Base-by-base conservation (phyloP, 176 grass and related monocot species). In the Elaeis guineensis region DNA sequence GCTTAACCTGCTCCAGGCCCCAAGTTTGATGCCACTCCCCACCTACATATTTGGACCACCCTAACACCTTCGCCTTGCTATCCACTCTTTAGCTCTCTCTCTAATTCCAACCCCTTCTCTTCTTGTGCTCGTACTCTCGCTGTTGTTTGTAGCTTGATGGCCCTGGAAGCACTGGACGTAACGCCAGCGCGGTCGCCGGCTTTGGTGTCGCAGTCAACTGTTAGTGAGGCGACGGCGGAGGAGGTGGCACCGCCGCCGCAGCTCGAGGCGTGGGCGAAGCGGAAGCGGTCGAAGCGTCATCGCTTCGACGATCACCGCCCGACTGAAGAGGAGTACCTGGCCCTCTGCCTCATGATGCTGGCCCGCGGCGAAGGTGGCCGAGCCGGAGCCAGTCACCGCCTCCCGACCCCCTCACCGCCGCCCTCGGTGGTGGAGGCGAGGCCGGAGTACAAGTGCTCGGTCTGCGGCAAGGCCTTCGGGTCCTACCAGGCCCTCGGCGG, bases 401-500 rank as follows among this genome's bases (percentile, higher is more conserved):
- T 11, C 48, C 19, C 4, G 21, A 16, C 19, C 3, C n/a, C 25
- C 8, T 25, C 3, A 4, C 5, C 25, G 24, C 15, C 25, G 50
- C 52, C 65, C 25, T 5, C 28, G 28, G 5, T 5, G 5, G 25
- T 7, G 51, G 55, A 29, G 26, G 1, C 25, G 20, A 25, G 20
- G 26, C 32, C 12, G 6, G 54, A 7, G 19, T 55, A 57, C 19
- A 19, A 19, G 52, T 68, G 65, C 52, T 68, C 65, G 28, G 28
- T 55, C 4, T 68, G 65, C 28, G 65, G 65, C 19, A 68, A 68
- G 65, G 19, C 11, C 17, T 68, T 68, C 52, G n/a, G 52, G 3
- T 68, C 65, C 18, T 68, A 68, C 65, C 65, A 68, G 51, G 65
- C 65, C 1, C 65, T 68, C 19, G 65, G 65, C 12, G 65, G 65